phyloP scores from a whole-genome alignment of 495 filamentous ascomycete species.

The Cairneyella variabilis region DNA sequence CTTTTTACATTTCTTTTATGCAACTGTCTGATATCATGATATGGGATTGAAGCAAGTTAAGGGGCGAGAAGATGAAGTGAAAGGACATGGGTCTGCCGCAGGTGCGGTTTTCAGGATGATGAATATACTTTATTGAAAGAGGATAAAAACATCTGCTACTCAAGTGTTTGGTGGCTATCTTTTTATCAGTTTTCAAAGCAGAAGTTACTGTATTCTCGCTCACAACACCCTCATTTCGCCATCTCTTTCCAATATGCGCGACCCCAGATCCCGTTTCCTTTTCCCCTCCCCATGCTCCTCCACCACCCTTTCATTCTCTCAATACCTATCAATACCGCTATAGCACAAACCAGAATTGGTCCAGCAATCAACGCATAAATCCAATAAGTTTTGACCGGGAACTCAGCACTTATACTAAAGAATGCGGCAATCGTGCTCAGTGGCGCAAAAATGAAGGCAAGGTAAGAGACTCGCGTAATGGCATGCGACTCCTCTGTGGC shows the following conservation, averaged over 20 bases:
- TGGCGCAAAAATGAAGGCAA: constrained; percentile 34
- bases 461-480: constrained; percentile 23
- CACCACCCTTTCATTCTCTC: neutral
- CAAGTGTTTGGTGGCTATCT: no score
- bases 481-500: constrained; percentile 6
- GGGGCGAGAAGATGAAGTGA: no score
- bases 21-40: no score
- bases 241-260: neutral
- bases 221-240: no score
- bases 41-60: no score
- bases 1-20: no score
- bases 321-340: constrained; percentile 1
- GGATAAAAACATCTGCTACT: no score
- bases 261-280: neutral
- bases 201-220: no score
- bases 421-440: constrained; percentile 30
- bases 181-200: no score
- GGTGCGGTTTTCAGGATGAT: no score
- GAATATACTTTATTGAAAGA: no score
- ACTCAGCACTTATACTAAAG: constrained; percentile 29
- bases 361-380: constrained; percentile 6
- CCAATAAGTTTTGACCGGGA: constrained; percentile 6
- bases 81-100: no score
- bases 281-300: neutral
- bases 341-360: constrained; percentile 2